A percentile compares a stretch with the other conserved stretches of the same genome.
Evolutionary conservation across 805 yeast species (phyloP).

Genomic region (Lipomyces yamanashiensis): DNA sequence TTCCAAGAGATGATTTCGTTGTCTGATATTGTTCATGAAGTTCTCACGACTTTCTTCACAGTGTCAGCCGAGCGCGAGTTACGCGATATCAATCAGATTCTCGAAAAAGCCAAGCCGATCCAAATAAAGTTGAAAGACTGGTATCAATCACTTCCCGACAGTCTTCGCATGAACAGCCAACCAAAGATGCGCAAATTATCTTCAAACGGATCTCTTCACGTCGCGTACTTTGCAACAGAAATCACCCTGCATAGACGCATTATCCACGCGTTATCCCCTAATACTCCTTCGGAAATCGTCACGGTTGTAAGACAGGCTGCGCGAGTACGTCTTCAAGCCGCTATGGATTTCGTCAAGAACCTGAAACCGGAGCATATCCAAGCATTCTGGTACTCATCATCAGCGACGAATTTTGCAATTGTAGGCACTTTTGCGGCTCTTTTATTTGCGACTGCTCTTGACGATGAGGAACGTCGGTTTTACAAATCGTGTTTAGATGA

Average conservation of each 20-base stretch:
- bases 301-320: conserved; percentile 43
- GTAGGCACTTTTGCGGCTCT: conserved; percentile 41
- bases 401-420: conserved; percentile 41
- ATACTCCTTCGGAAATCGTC: conserved; percentile 47
- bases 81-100: conserved; percentile 65
- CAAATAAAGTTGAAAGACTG: conserved; percentile 45
- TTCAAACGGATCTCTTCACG: conserved; percentile 55
- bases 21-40: conserved; percentile 71
- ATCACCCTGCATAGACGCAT: conserved; percentile 40
- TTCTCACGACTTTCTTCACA: conserved; percentile 72
- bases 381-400: conserved; percentile 40
- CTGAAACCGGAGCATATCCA: conserved; percentile 40
- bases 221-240: conserved; percentile 41
- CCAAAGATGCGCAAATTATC: conserved; percentile 73
- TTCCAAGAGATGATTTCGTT: conserved; percentile 71
- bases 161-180: conserved; percentile 47
- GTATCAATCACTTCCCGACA: conserved; percentile 45
- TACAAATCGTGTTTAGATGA: conserved; percentile 72
- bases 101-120: conserved; percentile 62
- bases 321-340: conserved; percentile 32
- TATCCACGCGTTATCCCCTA: conserved; percentile 51
- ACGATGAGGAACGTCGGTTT: conserved; percentile 63
- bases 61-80: conserved; percentile 64
- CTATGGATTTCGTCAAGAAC: conserved; percentile 39
- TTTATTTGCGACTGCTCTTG: conserved; percentile 52